Evolutionary conservation across 2,329 filamentous ascomycete genomes (phyloP).

Genomic region (Fusarium papillatum): DNA sequence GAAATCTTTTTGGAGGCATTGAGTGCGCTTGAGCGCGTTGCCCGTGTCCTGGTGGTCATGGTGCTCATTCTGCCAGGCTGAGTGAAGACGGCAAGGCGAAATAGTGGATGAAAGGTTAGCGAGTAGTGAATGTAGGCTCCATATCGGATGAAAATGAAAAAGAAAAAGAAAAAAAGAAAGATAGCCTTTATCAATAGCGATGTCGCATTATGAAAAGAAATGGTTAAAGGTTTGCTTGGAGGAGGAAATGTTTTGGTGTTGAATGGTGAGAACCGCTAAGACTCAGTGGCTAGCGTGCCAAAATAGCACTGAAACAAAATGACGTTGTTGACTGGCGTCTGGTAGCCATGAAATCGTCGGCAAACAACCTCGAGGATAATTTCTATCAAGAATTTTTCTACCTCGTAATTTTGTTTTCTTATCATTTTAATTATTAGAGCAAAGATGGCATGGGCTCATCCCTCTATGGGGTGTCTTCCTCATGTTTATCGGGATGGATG

Average conservation of each 20-base stretch:
- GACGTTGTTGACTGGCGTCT: not conserved
- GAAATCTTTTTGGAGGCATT: slow-evolving; percentile 37
- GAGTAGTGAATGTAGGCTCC: not conserved
- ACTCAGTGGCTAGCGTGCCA: not conserved
- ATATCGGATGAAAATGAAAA: not conserved
- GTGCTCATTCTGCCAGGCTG: slow-evolving; percentile 17
- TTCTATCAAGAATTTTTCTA: not conserved
- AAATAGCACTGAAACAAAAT: slow-evolving; percentile 6
- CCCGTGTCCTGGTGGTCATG: slow-evolving; percentile 21
- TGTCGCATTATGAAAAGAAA: not conserved
- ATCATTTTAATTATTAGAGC: not conserved
- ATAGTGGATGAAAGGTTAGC: not conserved
- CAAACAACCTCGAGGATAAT: not conserved
- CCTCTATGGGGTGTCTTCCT: not conserved
- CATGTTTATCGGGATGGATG: not conserved
- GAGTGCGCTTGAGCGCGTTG: slow-evolving; percentile 37
- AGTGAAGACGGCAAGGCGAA: not conserved
- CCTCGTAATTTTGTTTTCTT: not conserved
- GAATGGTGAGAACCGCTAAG: not conserved
- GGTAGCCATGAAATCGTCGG: not conserved
- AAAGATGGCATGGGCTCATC: not conserved
- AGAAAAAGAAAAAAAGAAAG: too few relatives aligned
- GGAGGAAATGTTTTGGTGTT: not conserved
- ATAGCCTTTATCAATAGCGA: not conserved
- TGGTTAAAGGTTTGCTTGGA: not conserved